A percentile compares a stretch with the other conserved stretches of the same genome.
These are phyloP conservation scores for Lactarius quietus DNA, from an alignment of 768 basidiomycete genomes.

Conservation along the genomic window DNA sequence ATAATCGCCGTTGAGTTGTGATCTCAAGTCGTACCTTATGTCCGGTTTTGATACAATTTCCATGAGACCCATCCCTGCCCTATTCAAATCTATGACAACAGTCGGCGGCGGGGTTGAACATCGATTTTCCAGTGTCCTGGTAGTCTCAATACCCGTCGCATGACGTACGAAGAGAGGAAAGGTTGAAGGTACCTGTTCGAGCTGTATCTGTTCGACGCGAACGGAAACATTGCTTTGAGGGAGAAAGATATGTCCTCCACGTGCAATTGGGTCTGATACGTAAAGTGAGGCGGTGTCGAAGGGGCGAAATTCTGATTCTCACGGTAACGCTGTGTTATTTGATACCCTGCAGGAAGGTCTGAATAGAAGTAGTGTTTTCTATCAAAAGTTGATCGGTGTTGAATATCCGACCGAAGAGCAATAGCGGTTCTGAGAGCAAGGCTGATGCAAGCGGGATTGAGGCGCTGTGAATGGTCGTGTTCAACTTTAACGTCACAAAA, in stretches of 20 bases:
- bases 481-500: not conserved
- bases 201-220: constrained; percentile 90
- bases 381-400: constrained; percentile 78
- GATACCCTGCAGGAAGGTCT: constrained; percentile 91
- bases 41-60: constrained; percentile 97
- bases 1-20: not conserved
- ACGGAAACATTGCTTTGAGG: constrained; percentile 44
- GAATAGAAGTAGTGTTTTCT: constrained; percentile 98
- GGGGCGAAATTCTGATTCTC: constrained; percentile 5
- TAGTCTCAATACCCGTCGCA: constrained; percentile 11
- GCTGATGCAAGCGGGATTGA: constrained; percentile 70
- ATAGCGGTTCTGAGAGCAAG: constrained; percentile 79
- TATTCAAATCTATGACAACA: constrained; percentile 81
- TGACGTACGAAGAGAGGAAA: not conserved
- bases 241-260: constrained; percentile 54
- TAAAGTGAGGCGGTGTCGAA: constrained; percentile 3
- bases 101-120: constrained; percentile 46
- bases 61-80: constrained; percentile 87
- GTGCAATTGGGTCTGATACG: constrained; percentile 75
- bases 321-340: constrained; percentile 56
- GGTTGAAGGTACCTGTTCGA: constrained; percentile 68
- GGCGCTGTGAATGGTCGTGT: constrained; percentile 36
- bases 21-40: constrained; percentile 45
- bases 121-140: constrained; percentile 91
- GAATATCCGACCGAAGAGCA: constrained; percentile 66